These are phyloP conservation scores for Auricularia sp. DNA, from an alignment of 768 basidiomycete species.

Conservation along the genomic window DNA sequence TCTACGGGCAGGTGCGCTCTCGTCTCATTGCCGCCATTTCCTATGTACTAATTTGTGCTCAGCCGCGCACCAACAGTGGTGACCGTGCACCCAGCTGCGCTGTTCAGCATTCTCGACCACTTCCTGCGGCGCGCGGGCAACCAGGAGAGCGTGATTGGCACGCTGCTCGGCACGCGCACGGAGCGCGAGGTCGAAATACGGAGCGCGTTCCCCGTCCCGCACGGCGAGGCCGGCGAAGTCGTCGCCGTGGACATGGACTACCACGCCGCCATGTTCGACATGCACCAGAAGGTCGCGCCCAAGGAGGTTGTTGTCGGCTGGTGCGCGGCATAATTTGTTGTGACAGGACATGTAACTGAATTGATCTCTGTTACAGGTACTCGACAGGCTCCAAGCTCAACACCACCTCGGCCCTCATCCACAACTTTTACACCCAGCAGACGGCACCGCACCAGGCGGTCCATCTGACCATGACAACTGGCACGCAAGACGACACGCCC, in stretches of 20 bases:
- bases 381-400: conserved; percentile 86
- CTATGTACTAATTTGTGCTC: neutral
- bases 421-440: conserved; percentile 95
- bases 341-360: neutral
- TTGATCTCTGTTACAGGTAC: conserved; percentile 45
- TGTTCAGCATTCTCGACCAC: conserved; percentile 94
- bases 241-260: conserved; percentile 97
- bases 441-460: conserved; percentile 81
- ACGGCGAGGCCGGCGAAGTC: conserved; percentile 85
- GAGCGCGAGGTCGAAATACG: conserved; percentile 46
- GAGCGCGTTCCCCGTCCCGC: conserved; percentile 83
- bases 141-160: conserved; percentile 89
- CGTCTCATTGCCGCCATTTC: neutral
- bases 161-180: conserved; percentile 76
- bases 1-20: neutral
- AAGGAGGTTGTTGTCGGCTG: conserved; percentile 92
- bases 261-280: conserved; percentile 84
- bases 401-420: conserved; percentile 92
- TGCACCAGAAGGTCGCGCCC: conserved; percentile 74
- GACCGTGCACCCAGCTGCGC: conserved; percentile 82
- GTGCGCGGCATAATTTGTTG: conserved; percentile 35
- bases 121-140: conserved; percentile 77
- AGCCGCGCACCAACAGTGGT: conserved; percentile 66
- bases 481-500: conserved; percentile 50
- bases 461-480: conserved; percentile 85